Evolutionary conservation across 352 stramenopile species (phyloP).

Genomic region (Phytopythium chamaehyphon): DNA sequence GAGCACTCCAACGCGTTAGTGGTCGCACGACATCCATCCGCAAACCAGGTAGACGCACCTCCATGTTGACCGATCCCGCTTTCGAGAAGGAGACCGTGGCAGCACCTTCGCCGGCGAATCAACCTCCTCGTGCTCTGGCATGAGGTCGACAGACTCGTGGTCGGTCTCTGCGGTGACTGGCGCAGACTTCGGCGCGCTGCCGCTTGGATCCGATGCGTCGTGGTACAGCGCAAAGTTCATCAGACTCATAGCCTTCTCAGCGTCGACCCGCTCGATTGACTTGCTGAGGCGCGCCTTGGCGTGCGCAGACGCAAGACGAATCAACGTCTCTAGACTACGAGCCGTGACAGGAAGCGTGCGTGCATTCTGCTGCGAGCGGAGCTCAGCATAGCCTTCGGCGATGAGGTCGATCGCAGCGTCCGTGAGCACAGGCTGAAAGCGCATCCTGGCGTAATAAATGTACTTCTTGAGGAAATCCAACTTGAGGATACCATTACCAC

Average conservation of each 20-base stretch:
- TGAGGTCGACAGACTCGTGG: constrained; percentile 9
- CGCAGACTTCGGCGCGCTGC: constrained; percentile 10
- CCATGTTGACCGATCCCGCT: constrained; percentile 59
- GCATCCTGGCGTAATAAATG: constrained; percentile 98
- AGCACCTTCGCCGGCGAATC: constrained; percentile 17
- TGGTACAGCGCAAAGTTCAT: constrained; percentile 99
- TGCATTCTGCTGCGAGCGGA: constrained; percentile 94
- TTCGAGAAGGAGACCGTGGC: constrained; percentile 34
- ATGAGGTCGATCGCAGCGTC: constrained; percentile 93
- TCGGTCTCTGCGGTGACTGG: constrained; percentile 4
- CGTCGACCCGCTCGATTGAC: constrained; percentile 78
- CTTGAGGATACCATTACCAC: constrained; percentile 86
- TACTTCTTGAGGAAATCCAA: constrained; percentile 99
- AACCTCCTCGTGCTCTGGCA: constrained; percentile 18
- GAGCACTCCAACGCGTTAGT: constrained; percentile 5
- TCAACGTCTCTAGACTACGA: constrained; percentile 99
- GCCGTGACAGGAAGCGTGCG: constrained; percentile 95
- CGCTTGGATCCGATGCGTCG: constrained; percentile 69
- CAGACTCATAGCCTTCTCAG: constrained; percentile 92
- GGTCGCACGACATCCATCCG: not conserved
- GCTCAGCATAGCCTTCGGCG: constrained; percentile 95
- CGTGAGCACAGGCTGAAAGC: constrained; percentile 83
- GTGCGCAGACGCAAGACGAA: constrained; percentile 97
- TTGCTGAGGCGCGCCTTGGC: constrained; percentile 94
- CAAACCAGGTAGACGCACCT: constrained; percentile 38